Percentiles rank a stretch among this genome's conserved stretches.
phyloP scores from a whole-genome alignment of 306 rosid genomes.

The Abrus pulchellus region DNA sequence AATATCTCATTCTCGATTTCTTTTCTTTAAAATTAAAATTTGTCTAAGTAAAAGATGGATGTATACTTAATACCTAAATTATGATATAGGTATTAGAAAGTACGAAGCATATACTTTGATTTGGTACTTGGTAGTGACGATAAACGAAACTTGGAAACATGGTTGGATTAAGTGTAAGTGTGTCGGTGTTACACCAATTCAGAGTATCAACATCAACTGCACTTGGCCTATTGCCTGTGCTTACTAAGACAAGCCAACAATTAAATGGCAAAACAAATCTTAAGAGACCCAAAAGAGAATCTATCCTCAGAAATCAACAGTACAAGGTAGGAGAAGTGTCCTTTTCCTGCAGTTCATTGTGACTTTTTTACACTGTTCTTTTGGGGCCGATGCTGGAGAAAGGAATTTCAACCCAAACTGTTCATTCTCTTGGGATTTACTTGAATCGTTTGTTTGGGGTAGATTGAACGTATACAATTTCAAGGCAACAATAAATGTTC shows the following conservation, averaged over 20 bases:
- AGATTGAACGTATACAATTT: background rate
- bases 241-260: conserved; percentile 42
- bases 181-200: conserved; percentile 42
- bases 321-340: conserved; percentile 57
- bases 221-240: conserved; percentile 18
- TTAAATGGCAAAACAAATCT: conserved; percentile 49
- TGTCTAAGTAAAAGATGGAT: too few relatives aligned
- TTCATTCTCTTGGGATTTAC: background rate
- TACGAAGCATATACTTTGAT: too few relatives aligned
- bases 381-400: conserved; percentile 23
- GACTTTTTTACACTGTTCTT: conserved; percentile 29
- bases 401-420: background rate
- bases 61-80: too few relatives aligned
- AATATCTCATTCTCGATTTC: too few relatives aligned
- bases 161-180: conserved; percentile 11
- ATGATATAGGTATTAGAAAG: too few relatives aligned
- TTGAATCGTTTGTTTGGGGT: background rate
- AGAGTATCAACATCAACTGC: conserved; percentile 19
- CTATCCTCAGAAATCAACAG: conserved; percentile 32
- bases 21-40: too few relatives aligned
- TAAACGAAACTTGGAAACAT: background rate
- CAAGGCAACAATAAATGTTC: too few relatives aligned
- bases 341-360: conserved; percentile 46
- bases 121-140: background rate
- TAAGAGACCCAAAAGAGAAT: conserved; percentile 35